Conservation (phyloP, 768 basidiomycete species). For the Pleurotus pulmonarius region DNA sequence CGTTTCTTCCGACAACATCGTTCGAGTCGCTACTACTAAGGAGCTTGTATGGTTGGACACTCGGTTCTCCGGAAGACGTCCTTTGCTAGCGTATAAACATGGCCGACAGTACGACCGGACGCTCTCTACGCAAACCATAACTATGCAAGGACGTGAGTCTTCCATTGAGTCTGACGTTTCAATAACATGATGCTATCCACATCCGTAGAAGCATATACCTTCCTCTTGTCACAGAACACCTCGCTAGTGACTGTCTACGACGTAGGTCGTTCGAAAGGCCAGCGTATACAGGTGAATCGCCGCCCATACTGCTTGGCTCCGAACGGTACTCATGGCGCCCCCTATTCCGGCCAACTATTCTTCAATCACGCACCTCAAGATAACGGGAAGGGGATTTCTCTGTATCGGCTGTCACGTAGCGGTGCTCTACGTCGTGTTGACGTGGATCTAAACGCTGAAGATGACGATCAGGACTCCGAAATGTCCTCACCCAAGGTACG, state of each 20-base stretch:
- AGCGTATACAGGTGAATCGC: slow-evolving; percentile 39
- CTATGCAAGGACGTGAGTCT: slow-evolving; percentile 12
- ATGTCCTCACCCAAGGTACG: slow-evolving; percentile 14
- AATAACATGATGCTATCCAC: neutral
- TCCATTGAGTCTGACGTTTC: neutral
- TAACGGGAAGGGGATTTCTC: slow-evolving; percentile 20
- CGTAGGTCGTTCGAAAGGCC: slow-evolving; percentile 38
- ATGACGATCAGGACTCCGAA: slow-evolving; percentile 12
- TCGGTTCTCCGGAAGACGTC: slow-evolving; percentile 45
- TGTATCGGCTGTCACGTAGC: slow-evolving; percentile 45
- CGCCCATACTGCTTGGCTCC: slow-evolving; percentile 43
- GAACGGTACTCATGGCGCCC: slow-evolving; percentile 17
- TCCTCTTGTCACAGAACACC: slow-evolving; percentile 60
- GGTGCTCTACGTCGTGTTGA: slow-evolving; percentile 45
- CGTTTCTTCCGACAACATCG: slow-evolving; percentile 34
- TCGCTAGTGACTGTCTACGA: slow-evolving; percentile 62
- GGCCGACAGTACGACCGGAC: slow-evolving; percentile 57
- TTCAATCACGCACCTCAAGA: slow-evolving; percentile 25
- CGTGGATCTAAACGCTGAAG: slow-evolving; percentile 17
- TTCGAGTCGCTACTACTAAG: slow-evolving; percentile 56
- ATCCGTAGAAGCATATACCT: slow-evolving; percentile 42
- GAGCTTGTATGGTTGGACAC: slow-evolving; percentile 70
- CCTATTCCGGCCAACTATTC: slow-evolving; percentile 28
- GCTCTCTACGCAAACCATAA: slow-evolving; percentile 39
- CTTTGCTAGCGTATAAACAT: slow-evolving; percentile 62